Conservation (phyloP, 164 flowering plant species). For the Berberis vulgaris region DNA sequence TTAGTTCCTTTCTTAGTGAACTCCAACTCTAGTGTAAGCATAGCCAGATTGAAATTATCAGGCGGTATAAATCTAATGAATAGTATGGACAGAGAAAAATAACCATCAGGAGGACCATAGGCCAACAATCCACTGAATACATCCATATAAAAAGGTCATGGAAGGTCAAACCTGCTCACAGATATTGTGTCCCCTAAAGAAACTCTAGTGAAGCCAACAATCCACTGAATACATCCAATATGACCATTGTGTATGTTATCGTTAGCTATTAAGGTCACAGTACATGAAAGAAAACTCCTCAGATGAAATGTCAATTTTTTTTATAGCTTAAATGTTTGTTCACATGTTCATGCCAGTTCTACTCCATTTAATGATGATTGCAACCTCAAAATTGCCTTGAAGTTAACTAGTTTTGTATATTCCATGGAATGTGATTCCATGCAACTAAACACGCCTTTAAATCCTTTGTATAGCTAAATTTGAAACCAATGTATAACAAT, state of each 20-base stretch:
- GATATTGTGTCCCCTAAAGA: conserved; percentile 64
- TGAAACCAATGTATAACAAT: too few relatives aligned
- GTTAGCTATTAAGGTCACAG: conserved; percentile 52
- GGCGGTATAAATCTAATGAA: conserved; percentile 51
- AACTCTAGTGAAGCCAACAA: conserved; percentile 61
- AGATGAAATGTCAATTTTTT: too few relatives aligned
- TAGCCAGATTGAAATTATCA: conserved; percentile 42
- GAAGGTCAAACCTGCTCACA: conserved; percentile 41
- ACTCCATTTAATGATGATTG: too few relatives aligned
- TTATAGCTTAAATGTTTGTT: too few relatives aligned
- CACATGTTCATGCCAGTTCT: too few relatives aligned
- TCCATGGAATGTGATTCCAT: too few relatives aligned
- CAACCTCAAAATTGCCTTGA: too few relatives aligned
- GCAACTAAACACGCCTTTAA: too few relatives aligned
- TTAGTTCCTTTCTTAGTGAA: conserved; percentile 48
- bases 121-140: not conserved
- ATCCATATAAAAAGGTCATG: not conserved
- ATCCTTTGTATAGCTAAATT: too few relatives aligned
- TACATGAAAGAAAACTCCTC: not conserved
- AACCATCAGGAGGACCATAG: not conserved
- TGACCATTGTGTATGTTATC: conserved; percentile 44
- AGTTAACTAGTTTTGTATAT: too few relatives aligned
- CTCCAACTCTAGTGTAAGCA: conserved; percentile 66
- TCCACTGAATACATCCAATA: conserved; percentile 69
- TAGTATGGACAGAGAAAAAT: not conserved